phyloP scores from a whole-genome alignment of 83 land plant species.

The Isoetes engelmannii region DNA sequence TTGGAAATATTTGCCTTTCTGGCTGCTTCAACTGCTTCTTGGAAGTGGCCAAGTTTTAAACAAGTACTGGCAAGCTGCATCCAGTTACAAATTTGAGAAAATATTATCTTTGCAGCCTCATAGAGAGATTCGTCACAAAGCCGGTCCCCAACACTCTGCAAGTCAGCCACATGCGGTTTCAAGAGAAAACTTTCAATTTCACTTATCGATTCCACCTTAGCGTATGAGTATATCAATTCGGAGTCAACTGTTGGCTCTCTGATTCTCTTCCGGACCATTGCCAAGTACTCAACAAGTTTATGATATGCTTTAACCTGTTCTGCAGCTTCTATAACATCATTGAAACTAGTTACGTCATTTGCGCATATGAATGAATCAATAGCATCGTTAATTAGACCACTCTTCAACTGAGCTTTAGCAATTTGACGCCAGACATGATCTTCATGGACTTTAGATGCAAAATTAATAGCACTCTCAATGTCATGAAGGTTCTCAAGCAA shows the following conservation, averaged over 20 bases:
- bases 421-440: slow-evolving; percentile 4
- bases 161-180: slow-evolving; percentile 4
- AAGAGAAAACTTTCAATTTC: not conserved
- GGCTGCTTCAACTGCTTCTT: slow-evolving; percentile 6
- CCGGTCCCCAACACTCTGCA: slow-evolving; percentile 8
- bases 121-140: not conserved
- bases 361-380: slow-evolving; percentile 4
- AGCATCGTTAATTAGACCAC: not conserved
- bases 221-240: slow-evolving; percentile 5
- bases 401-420: slow-evolving; percentile 6
- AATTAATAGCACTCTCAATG: not conserved
- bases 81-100: slow-evolving; percentile 1
- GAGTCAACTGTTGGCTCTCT: slow-evolving; percentile 2
- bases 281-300: slow-evolving; percentile 1
- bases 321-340: slow-evolving; percentile 8
- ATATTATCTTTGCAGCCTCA: slow-evolving; percentile 1
- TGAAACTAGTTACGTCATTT: slow-evolving; percentile 1
- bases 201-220: not conserved
- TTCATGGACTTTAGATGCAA: not conserved
- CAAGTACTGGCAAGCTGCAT: not conserved
- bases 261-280: slow-evolving; percentile 6
- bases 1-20: slow-evolving; percentile 4
- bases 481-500: slow-evolving; percentile 3
- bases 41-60: not conserved
- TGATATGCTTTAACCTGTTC: slow-evolving; percentile 8